A percentile compares a stretch with the other conserved stretches of the same genome.
phyloP scores from a whole-genome alignment of 2,329 filamentous ascomycete genomes.

The Fusarium sp. region DNA sequence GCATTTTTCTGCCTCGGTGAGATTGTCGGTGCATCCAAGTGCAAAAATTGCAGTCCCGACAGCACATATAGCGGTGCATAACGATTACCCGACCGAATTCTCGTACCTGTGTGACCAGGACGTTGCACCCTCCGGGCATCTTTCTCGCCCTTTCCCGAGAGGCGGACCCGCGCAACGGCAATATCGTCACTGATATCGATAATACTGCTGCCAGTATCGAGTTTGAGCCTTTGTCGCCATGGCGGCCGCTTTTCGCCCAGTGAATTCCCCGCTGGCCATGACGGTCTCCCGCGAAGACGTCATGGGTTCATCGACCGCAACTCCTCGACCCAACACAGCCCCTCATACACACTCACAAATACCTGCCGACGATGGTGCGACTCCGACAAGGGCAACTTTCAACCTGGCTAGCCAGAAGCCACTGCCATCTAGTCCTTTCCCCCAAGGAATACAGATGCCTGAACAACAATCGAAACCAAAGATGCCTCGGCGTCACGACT shows the following conservation, averaged over 20 bases:
- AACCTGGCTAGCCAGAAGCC: constrained; percentile 61
- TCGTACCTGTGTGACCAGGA: constrained; percentile 36
- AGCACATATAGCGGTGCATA: constrained; percentile 27
- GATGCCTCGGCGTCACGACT: constrained; percentile 57
- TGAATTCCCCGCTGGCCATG: constrained; percentile 54
- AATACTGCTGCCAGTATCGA: constrained; percentile 11
- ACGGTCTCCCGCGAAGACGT: constrained; percentile 48
- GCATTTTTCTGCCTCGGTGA: constrained; percentile 41
- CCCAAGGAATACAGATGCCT: constrained; percentile 59
- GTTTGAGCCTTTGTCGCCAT: constrained; percentile 47
- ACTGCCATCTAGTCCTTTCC: constrained; percentile 63
- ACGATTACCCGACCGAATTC: constrained; percentile 28
- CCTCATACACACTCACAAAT: constrained; percentile 44
- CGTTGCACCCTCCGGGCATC: constrained; percentile 14
- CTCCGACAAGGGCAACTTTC: constrained; percentile 71
- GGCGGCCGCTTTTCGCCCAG: constrained; percentile 60
- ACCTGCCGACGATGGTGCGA: constrained; percentile 60
- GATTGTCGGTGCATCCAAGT: constrained; percentile 27
- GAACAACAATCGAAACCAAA: constrained; percentile 55
- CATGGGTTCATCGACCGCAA: constrained; percentile 50
- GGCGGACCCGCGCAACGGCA: constrained; percentile 12
- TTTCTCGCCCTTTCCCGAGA: constrained; percentile 21
- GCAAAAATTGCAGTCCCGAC: constrained; percentile 26
- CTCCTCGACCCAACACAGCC: constrained; percentile 50
- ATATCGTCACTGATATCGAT: constrained; percentile 12